phyloP scores from a whole-genome alignment of 805 yeast species.

The Metschnikowia hibisci region DNA sequence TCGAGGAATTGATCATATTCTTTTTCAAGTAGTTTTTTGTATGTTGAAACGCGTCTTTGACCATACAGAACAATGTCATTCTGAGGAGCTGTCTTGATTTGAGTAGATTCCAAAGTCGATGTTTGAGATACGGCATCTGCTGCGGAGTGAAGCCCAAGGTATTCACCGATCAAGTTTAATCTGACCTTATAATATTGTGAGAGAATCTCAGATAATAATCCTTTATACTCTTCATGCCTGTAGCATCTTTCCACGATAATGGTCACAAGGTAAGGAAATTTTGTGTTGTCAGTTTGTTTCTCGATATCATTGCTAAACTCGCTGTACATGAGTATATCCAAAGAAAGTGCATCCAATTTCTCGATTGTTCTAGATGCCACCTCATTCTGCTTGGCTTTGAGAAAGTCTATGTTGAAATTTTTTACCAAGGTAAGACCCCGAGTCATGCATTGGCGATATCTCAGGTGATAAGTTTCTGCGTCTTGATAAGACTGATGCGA shows the following conservation, averaged over 20 bases:
- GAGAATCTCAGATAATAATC: constrained; percentile 63
- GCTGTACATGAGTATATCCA: constrained; percentile 18
- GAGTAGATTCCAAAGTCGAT: constrained; percentile 1
- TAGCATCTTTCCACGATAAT: constrained; percentile 17
- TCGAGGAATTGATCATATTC: constrained; percentile 58
- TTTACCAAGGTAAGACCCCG: constrained; percentile 73
- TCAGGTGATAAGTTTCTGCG: constrained; percentile 58
- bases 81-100: constrained; percentile 16
- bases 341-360: constrained; percentile 8
- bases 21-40: constrained; percentile 53
- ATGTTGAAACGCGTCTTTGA: constrained; percentile 59
- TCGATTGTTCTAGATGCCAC: constrained; percentile 6
- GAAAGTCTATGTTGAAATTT: constrained; percentile 53
- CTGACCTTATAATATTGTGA: constrained; percentile 61
- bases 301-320: constrained; percentile 16
- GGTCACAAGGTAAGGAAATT: constrained; percentile 11
- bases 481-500: constrained; percentile 57
- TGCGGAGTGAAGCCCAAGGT: constrained; percentile 22
- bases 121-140: not conserved
- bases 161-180: constrained; percentile 41
- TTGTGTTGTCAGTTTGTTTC: constrained; percentile 15
- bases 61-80: constrained; percentile 47
- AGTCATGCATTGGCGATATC: constrained; percentile 80
- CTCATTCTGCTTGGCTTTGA: constrained; percentile 23
- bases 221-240: constrained; percentile 53